Conservation (phyloP, 2,329 filamentous ascomycete genomes). For the Fusarium bactridioides region DNA sequence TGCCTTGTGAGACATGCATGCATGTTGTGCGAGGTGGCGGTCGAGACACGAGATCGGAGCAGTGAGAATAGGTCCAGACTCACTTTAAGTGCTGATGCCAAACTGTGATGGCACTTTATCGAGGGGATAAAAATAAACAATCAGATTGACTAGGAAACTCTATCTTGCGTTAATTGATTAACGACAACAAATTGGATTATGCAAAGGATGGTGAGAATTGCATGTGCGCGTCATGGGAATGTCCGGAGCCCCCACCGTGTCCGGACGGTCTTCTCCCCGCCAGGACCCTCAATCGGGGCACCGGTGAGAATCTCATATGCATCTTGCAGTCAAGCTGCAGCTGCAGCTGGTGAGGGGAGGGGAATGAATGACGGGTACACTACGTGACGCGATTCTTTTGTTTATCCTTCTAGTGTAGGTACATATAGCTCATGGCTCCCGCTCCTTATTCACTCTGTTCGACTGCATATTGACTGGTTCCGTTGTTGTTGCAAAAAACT, state of each 20-base stretch:
- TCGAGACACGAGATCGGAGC: neutral
- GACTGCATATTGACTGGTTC: neutral
- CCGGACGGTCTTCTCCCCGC: constrained; percentile 16
- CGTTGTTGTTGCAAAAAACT: neutral
- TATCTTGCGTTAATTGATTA: neutral
- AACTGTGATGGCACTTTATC: neutral
- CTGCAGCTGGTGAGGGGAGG: neutral
- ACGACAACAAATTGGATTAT: neutral
- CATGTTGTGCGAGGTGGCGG: neutral
- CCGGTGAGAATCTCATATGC: constrained; percentile 5
- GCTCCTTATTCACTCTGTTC: neutral
- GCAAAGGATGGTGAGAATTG: constrained; percentile 2
- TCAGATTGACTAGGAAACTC: neutral
- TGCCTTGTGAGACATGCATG: neutral
- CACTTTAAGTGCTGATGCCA: neutral
- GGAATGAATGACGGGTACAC: constrained; percentile 36
- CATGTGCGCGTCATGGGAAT: constrained; percentile 36
- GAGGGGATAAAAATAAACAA: neutral
- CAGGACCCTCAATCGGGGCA: constrained; percentile 2
- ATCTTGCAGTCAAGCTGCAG: constrained; percentile 8
- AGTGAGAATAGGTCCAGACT: neutral
- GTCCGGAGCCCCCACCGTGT: constrained; percentile 23
- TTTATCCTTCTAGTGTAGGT: neutral
- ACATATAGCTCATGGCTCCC: constrained; percentile 1
- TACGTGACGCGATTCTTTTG: constrained; percentile 26